Evolutionary conservation across 2,329 filamentous ascomycete species (phyloP), one percentile per base, ranked within the genome.

Genomic region (Ophiostoma fasciatum): DNA sequence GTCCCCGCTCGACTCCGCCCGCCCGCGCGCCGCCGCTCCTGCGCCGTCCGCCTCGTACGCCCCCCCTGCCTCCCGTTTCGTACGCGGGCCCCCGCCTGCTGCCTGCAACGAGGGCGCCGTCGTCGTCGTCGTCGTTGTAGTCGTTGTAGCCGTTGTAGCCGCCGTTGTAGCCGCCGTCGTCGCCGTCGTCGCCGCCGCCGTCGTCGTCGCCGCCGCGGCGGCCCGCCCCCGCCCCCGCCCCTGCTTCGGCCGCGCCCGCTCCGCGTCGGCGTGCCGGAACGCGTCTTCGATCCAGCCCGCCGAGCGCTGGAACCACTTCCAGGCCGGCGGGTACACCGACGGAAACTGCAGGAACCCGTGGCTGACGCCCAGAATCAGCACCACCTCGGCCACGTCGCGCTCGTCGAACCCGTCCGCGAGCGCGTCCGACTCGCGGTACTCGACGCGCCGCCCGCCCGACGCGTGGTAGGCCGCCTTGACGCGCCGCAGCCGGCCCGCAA

Each of bases 281-380:
- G 85, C 67, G 20, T 85, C 76, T 31, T 78, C 68, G 46, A 94
- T 85, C 88, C 88, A 96, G 13, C 66, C 61, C 0, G 75, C 78
- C 43, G 81, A 82, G 23, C 79, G 71, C 45, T 80, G 74, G 47
- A 96, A 82, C 51, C 92, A 78, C 49, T 78, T 80, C 82, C 85
- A 93, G 1, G 82, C 87, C 8, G 90, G 83, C 0, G 85, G 85
- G 47, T 92, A 98, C 4, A 94, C 64, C 1, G 73, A 67, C 0
- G 84, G 83, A 51, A 98, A 94, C 51, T 94, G 87, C 47, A 94
- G 60, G 56, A 98, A 98, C 1, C 90, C 90, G 50, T 98, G 90
- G 4, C 78, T 85, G 33, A 94, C 83, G 0, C 88, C 87, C 0
- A 87, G 85, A 5, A 98, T 77, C 18, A 96, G 63, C 14, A 76